phyloP scores from a whole-genome alignment of 176 grass and related monocot species.

The Oryza punctata region DNA sequence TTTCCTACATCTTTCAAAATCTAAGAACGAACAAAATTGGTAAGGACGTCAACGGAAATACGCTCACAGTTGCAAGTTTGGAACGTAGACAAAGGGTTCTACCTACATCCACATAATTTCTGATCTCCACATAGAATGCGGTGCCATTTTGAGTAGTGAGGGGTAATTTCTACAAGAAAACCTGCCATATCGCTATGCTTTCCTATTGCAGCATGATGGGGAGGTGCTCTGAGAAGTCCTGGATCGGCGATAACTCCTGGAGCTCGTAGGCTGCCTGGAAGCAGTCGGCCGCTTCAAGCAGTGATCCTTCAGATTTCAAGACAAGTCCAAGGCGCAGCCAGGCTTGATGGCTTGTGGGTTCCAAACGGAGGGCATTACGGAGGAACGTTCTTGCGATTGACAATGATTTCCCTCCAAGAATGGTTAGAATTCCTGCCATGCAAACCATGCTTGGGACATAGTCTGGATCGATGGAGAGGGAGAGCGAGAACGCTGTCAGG shows the following conservation, averaged over 20 bases:
- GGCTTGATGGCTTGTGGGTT: constrained; percentile 69
- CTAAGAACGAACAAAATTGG: constrained; percentile 9
- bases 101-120: constrained; percentile 24
- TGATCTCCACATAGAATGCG: neutral
- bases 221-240: constrained; percentile 55
- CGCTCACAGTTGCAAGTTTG: neutral
- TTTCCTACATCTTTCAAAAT: neutral
- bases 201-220: constrained; percentile 55
- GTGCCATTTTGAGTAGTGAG: neutral
- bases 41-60: neutral
- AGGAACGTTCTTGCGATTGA: constrained; percentile 72
- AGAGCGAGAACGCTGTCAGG: constrained; percentile 62
- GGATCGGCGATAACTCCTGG: constrained; percentile 67
- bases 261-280: constrained; percentile 91
- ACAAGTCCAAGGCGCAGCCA: constrained; percentile 84
- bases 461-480: constrained; percentile 81
- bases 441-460: constrained; percentile 86
- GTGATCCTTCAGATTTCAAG: constrained; percentile 66
- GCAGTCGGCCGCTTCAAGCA: constrained; percentile 77
- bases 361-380: constrained; percentile 67
- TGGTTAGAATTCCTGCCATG: constrained; percentile 73
- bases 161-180: constrained; percentile 25
- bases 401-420: constrained; percentile 54
- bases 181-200: neutral
- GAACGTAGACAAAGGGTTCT: neutral